A percentile compares a stretch with the other conserved stretches of the same genome.
These are phyloP conservation scores for Neocatenulostroma microsporum DNA, from an alignment of 2,329 filamentous ascomycete genomes.

Conservation along the genomic window DNA sequence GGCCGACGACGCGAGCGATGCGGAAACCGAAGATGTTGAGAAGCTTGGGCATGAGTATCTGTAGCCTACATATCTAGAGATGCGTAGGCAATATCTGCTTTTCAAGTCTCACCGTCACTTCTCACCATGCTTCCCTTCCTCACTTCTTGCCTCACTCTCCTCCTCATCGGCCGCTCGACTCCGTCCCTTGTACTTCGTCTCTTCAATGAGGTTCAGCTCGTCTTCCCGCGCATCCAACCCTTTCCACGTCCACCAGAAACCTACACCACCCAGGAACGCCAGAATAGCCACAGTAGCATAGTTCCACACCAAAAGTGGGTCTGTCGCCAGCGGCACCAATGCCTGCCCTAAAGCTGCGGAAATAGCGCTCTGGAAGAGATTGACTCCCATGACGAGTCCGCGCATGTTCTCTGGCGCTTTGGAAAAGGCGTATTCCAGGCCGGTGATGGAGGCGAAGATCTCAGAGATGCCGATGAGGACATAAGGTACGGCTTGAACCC, in stretches of 20 bases:
- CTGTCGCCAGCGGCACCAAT: conserved; percentile 51
- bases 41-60: no score
- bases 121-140: no score
- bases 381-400: conserved; percentile 31
- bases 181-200: conserved; percentile 15
- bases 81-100: no score
- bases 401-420: conserved; percentile 31
- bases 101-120: no score
- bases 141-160: no score
- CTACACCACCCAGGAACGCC: no score
- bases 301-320: conserved; percentile 61
- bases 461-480: conserved; percentile 37
- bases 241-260: no score
- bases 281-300: conserved; percentile 58
- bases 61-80: no score
- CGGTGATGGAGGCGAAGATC: conserved; percentile 39
- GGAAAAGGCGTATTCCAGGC: conserved; percentile 39
- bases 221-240: conserved; percentile 61
- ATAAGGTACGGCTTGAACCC: conserved; percentile 38
- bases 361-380: conserved; percentile 52
- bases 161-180: no score
- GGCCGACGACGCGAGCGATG: no score
- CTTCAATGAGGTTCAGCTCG: conserved; percentile 54
- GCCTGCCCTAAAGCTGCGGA: conserved; percentile 55
- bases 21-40: no score